Evolutionary conservation across 2,329 filamentous ascomycete genomes (phyloP).

Genomic region (Diplodia sapinea): DNA sequence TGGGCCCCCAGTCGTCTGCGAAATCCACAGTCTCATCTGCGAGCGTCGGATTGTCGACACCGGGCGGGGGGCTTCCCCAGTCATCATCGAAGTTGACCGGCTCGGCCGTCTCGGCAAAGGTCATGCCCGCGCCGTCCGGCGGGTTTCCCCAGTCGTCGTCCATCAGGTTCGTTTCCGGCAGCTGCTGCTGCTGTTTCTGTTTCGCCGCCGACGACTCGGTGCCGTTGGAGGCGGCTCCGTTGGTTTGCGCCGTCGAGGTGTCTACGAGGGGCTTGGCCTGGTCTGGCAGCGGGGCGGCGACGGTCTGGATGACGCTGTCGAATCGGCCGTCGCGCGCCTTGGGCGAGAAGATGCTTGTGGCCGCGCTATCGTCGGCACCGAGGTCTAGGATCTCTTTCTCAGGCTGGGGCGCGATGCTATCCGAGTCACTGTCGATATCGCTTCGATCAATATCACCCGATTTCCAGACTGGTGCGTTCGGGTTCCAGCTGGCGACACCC

Average conservation of each 20-base stretch:
- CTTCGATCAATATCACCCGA: not conserved
- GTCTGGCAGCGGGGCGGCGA: not conserved
- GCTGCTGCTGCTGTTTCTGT: not conserved
- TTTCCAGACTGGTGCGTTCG: not conserved
- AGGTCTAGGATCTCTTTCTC: slow-evolving; percentile 21
- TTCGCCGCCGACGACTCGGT: not conserved
- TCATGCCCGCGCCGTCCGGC: not conserved
- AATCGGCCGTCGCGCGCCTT: slow-evolving; percentile 5
- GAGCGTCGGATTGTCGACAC: not conserved
- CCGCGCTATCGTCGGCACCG: slow-evolving; percentile 12
- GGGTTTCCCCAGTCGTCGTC: slow-evolving; percentile 20
- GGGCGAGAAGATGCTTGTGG: slow-evolving; percentile 4
- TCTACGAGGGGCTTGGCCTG: not conserved
- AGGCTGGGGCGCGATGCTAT: slow-evolving; percentile 6
- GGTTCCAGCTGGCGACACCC: not conserved
- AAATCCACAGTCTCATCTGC: slow-evolving; percentile 1
- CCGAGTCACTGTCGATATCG: slow-evolving; percentile 11
- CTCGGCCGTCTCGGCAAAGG: not conserved
- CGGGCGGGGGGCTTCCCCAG: slow-evolving; percentile 22
- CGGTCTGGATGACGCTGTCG: not conserved
- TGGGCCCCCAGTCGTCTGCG: slow-evolving; percentile 15
- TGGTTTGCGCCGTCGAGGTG: not conserved
- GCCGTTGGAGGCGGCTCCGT: not conserved
- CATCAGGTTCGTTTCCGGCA: slow-evolving; percentile 12
- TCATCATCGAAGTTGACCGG: slow-evolving; percentile 10